Base-by-base conservation (phyloP, 2,329 filamentous ascomycete species). In the Alternaria viburni region DNA sequence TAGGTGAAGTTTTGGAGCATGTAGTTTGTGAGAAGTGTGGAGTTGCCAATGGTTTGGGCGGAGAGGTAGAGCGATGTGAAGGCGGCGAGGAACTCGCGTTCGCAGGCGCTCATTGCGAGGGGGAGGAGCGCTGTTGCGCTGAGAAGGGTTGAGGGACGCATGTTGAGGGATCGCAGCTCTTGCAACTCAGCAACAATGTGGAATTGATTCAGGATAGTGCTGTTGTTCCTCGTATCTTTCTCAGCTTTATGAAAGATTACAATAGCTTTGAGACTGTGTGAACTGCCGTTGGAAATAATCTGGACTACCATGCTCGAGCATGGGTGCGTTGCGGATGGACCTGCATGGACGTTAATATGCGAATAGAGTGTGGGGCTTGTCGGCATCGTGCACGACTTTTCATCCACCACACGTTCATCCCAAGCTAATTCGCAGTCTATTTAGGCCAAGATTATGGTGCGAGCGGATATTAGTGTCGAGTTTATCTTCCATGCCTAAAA, bases 1-100 rank as follows among this genome's bases (percentile, higher is more conserved):
- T 74, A 75, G 25, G 58, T 67, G 17, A 68, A 46, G 57, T 68
- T 68, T 5, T 59, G 41, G 12, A 59, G 54, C 30, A 70, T 45
- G 3, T 62, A 55, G 7, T 52, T 54, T 30, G 59, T 59, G 7
- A 70, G 56, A 5, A 62, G 51, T 9, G 54, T 52, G 6, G 66
- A 63, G 11, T 59, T 58, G 55, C 69, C 69, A 44, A 62, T 43
- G 41, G 57, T 68, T 61, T 72, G 69, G 0, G 69, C 69, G 1
- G 54, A 61, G 21, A 72, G 59, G n/a, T 69, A 70, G 28, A 66
- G 54, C 0, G 66, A 64, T 4, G 68, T 62, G 54, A 66, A 68
- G 56, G 67, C 63, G 9, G 65, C 62, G 25, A 70, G 65, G 54
- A 68, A 57, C 41, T 61, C 52, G 52, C 52, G 54, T 19, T 57